A percentile compares a stretch with the other conserved stretches of the same genome.
phyloP scores from a whole-genome alignment of 352 stramenopile species.

The Globisporangium splendens region DNA sequence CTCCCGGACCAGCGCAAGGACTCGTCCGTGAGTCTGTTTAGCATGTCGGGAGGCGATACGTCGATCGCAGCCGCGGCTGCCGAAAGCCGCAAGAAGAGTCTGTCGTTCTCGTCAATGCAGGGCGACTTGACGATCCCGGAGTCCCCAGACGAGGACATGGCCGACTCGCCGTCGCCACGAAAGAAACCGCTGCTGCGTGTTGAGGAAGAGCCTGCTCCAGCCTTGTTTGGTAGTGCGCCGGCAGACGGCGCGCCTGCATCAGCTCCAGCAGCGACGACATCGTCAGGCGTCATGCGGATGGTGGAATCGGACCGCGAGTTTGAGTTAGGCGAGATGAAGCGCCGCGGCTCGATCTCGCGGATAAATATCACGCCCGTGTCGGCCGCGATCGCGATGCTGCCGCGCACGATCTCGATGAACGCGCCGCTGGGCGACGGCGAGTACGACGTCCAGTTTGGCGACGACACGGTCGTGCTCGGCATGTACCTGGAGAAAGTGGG shows the following conservation, averaged over 20 bases:
- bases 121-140: conserved; percentile 58
- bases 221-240: not conserved
- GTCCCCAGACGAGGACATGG: conserved; percentile 30
- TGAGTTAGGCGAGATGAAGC: conserved; percentile 47
- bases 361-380: conserved; percentile 75
- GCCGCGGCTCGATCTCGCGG: conserved; percentile 48
- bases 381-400: conserved; percentile 73
- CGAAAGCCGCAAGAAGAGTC: conserved; percentile 46
- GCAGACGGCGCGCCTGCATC: not conserved
- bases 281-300: conserved; percentile 26
- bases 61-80: conserved; percentile 28
- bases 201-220: conserved; percentile 23
- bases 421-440: conserved; percentile 40
- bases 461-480: conserved; percentile 64
- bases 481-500: conserved; percentile 82
- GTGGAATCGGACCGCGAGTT: conserved; percentile 41
- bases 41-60: conserved; percentile 21
- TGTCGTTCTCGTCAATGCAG: conserved; percentile 52
- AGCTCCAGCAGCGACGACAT: conserved; percentile 1
- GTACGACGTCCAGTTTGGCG: conserved; percentile 77
- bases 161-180: conserved; percentile 20
- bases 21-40: conserved; percentile 69
- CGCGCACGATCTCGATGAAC: conserved; percentile 76
- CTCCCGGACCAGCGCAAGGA: conserved; percentile 79
- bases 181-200: conserved; percentile 31